A percentile compares a stretch with the other conserved stretches of the same genome.
Evolutionary conservation across 139 green algal genomes (phyloP).

Genomic region (Haematococcus sp.): DNA sequence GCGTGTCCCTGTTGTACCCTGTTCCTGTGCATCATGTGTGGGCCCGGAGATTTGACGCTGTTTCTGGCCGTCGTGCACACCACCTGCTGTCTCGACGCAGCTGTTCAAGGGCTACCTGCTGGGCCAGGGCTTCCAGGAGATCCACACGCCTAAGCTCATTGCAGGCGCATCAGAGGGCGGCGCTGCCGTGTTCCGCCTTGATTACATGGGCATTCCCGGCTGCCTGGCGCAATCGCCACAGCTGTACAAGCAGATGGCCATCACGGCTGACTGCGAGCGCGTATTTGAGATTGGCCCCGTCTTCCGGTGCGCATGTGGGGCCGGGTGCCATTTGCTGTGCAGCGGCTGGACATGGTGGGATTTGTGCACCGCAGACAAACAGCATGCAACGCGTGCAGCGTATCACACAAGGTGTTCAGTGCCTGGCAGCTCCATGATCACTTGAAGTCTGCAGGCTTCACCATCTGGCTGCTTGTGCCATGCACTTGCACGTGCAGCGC

Average conservation of each 20-base stretch:
- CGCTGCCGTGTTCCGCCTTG: constrained; percentile 85
- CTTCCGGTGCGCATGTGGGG: constrained; percentile 79
- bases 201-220: constrained; percentile 92
- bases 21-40: too few relatives aligned
- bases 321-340: too few relatives aligned
- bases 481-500: constrained; percentile 48
- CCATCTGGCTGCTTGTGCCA: neutral
- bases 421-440: neutral
- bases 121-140: constrained; percentile 84
- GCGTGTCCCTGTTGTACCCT: neutral
- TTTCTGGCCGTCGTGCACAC: too few relatives aligned
- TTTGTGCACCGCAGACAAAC: too few relatives aligned
- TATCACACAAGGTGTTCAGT: neutral
- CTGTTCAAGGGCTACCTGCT: constrained; percentile 86
- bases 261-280: constrained; percentile 85
- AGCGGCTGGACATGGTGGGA: too few relatives aligned
- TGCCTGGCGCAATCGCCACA: constrained; percentile 95
- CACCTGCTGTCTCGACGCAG: constrained; percentile 30
- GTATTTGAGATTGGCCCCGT: constrained; percentile 98
- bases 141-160: constrained; percentile 93
- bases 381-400: neutral
- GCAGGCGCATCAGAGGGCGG: constrained; percentile 53
- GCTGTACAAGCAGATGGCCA: constrained; percentile 99
- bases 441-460: neutral
- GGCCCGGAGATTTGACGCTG: too few relatives aligned